Conservation (phyloP, 176 grass and related monocot genomes). For the Juncus effusus region DNA sequence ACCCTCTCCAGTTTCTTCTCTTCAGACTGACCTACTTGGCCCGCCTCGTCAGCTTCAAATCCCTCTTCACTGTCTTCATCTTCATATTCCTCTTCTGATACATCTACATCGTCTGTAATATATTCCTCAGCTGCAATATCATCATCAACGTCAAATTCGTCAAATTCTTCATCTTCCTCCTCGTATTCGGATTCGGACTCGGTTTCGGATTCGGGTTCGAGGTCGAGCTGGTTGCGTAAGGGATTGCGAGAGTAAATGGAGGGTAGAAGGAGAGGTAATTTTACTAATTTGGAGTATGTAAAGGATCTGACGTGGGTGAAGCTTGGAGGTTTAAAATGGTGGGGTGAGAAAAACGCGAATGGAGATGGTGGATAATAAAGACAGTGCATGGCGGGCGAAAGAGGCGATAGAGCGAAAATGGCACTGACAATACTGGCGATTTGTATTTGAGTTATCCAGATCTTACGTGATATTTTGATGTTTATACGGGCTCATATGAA, state of each 20-base stretch:
- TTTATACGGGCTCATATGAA: no score
- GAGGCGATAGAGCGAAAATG: no score
- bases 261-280: background rate
- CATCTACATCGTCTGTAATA: background rate
- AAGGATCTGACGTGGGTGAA: background rate
- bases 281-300: background rate
- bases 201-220: conserved; percentile 32
- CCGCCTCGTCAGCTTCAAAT: conserved; percentile 14
- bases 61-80: conserved; percentile 22
- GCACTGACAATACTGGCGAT: no score
- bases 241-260: conserved; percentile 1
- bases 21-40: conserved; percentile 35
- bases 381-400: conserved; percentile 11
- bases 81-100: conserved; percentile 17
- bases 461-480: no score
- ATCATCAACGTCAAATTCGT: conserved; percentile 38
- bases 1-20: conserved; percentile 61
- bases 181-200: conserved; percentile 40
- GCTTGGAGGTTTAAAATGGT: conserved; percentile 1
- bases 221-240: conserved; percentile 2
- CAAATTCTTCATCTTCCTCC: conserved; percentile 30
- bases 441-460: no score
- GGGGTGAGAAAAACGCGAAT: background rate
- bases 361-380: background rate
- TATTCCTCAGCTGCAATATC: no score